Conservation (phyloP, 2,329 filamentous ascomycete genomes). For the Hymenoscyphus occultus region DNA sequence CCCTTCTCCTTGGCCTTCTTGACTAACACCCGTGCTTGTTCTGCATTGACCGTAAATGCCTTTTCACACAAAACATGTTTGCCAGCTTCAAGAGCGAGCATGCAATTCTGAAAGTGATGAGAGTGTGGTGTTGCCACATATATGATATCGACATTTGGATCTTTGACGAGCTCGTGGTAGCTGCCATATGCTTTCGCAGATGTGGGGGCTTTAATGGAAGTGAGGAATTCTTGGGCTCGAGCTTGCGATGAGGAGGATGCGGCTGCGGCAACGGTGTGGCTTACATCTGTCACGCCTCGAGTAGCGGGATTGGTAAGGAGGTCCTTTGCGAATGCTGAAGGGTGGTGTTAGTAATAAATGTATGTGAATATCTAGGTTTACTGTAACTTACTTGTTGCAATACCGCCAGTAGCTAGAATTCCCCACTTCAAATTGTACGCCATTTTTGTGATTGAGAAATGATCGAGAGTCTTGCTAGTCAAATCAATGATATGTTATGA, state of each 20-base stretch:
- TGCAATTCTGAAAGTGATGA: constrained; percentile 69
- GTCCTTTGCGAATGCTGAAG: constrained; percentile 56
- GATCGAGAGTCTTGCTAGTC: background rate
- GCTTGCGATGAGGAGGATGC: constrained; percentile 60
- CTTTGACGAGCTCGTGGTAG: constrained; percentile 63
- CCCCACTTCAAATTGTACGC: constrained; percentile 35
- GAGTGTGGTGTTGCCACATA: constrained; percentile 72
- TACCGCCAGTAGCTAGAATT: constrained; percentile 39
- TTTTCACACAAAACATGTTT: constrained; percentile 73
- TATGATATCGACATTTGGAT: constrained; percentile 63
- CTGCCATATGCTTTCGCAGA: constrained; percentile 62
- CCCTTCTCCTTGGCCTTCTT: constrained; percentile 60
- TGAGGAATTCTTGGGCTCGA: constrained; percentile 60
- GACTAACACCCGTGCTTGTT: constrained; percentile 57
- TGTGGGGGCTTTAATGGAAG: constrained; percentile 51
- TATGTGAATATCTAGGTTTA: background rate
- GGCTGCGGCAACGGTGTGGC: constrained; percentile 61
- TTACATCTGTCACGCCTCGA: constrained; percentile 57
- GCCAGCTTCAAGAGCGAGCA: constrained; percentile 61
- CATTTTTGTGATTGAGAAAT: constrained; percentile 21
- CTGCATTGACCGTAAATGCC: constrained; percentile 67
- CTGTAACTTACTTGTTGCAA: constrained; percentile 34
- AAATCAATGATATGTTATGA: background rate
- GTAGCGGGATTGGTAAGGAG: constrained; percentile 59
- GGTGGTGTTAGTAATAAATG: constrained; percentile 7